Base-by-base conservation (phyloP, 179 eudicot species). In the Kewa caespitosa region DNA sequence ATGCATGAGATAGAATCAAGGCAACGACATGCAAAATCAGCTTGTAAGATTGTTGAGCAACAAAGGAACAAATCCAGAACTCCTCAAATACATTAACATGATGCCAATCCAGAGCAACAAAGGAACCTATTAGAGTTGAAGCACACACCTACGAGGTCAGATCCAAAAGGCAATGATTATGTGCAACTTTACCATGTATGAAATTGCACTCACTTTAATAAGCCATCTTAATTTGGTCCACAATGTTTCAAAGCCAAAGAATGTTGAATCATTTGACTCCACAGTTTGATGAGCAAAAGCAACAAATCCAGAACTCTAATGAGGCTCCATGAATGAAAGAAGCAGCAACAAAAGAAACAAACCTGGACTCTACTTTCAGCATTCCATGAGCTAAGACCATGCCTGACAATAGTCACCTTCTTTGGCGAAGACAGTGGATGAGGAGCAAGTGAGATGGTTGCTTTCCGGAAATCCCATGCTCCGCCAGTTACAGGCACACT, bases 331-430 rank as follows among this genome's bases (percentile, higher is more conserved):
- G 11, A 12, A 52, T 32, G 55, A 48, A 15, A 37, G 30, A 65
- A 36, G 31, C 10, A 38, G 52, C 22, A 64, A 36, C n/a, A 38
- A 76, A 61, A 73, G 57, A 37, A 72, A 61, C 73, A 74, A 74
- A 81, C 95, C 95, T 90, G 95, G 73, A 90, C 88, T 82, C 91
- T 80, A 60, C 86, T 81, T 83, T 90, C 95, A 46, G 78, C 73
- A 59, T 90, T 89, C 95, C 95, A 90, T 38, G 92, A 84, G 85
- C 95, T 90, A 61, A 89, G 89, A 65, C 95, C 95, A 75, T 90
- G 95, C 71, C 95, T 81, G 37, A 90, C 80, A 81, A 90, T 80
- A 30, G 91, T 90, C 61, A 90, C 90, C 84, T 87, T 89, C 87
- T 90, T 90, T 2, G 87, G 89, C 23, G 87, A 82, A 70, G 85